Evolutionary conservation across 2,329 filamentous ascomycete species (phyloP), one percentile per base, ranked within the genome.

Genomic region (Teratosphaeria pseudoeucalypti): DNA sequence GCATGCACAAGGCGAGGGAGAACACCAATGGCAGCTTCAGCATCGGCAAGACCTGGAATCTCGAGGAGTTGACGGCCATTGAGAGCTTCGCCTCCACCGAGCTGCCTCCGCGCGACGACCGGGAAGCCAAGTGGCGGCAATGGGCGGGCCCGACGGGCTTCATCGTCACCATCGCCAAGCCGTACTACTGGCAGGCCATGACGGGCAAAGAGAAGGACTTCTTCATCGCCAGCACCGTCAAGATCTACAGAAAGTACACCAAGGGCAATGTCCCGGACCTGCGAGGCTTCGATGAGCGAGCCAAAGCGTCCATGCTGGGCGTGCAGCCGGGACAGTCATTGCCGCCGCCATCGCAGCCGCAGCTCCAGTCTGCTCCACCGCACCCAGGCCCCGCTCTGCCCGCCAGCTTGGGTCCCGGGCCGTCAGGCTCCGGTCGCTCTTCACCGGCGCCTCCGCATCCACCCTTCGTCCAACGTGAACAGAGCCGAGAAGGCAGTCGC

Each of bases 201-300:
- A 94, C 90, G 0, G 83, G 89, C 57, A 96, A 96, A 77, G 94
- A 99, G 76, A 97, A 96, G 79, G 92, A 96, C 72, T 97, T 97
- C 76, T 99, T 99, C 75, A 94, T 99, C 69, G 91, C 89, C 37
- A 96, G 92, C 74, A 77, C 97, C 66, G 85, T 97, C 70, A 99
- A 97, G 75, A 96, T 99, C 65, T 99, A 89, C 73, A 86, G 86
- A 68, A 99, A 97, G 75, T 99, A 97, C 72, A 97, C 94, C 0
- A 89, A 90, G 32, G 92, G 92, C 12, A 88, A 86, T 68, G 76
- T 85, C 34, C 94, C 94, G 2, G 83, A 88, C 60, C 79, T 99
- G 57, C 78, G 83, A 58, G 92, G 92, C 7, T 97, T 99, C 71
- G 89, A 92, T 66, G 81, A 84, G 57, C 83, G 82, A 61, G 91